These are phyloP conservation scores for Penicillium crystallinum DNA, from an alignment of 495 filamentous ascomycete species.

Conservation along the genomic window DNA sequence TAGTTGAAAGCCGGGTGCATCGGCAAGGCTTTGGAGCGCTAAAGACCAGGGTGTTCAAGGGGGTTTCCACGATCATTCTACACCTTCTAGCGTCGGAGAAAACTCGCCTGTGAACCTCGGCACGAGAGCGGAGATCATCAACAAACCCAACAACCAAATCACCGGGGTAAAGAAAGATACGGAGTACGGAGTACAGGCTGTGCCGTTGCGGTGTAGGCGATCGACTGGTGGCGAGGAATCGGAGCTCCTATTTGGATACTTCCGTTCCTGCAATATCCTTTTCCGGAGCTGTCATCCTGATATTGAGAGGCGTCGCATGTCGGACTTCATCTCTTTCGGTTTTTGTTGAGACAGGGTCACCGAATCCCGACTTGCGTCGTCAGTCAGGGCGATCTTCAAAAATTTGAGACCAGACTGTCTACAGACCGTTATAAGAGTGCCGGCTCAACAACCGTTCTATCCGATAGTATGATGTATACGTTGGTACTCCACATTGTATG, in stretches of 20 bases:
- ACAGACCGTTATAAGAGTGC: neutral
- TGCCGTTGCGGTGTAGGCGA: conserved; percentile 6
- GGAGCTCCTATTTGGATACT: neutral
- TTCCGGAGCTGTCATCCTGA: neutral
- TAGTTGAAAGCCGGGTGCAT: neutral
- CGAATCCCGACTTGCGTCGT: neutral
- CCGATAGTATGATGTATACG: neutral
- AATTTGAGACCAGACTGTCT: neutral
- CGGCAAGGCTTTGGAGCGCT: conserved; percentile 5
- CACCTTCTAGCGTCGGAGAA: conserved; percentile 2
- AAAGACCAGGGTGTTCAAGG: neutral
- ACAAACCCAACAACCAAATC: neutral
- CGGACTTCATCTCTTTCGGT: neutral
- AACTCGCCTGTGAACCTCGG: conserved; percentile 3
- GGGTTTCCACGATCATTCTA: neutral
- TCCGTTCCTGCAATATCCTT: neutral
- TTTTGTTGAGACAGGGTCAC: neutral
- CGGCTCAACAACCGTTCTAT: neutral
- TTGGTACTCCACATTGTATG: neutral
- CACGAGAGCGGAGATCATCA: conserved; percentile 8
- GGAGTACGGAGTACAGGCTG: neutral
- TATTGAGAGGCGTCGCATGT: neutral
- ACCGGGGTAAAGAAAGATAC: too few relatives aligned
- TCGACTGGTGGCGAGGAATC: neutral
- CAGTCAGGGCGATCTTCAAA: neutral